Percentiles rank a stretch among this genome's conserved stretches.
Evolutionary conservation across 495 filamentous ascomycete genomes (phyloP).

Genomic region (Penicillium flavigenum): DNA sequence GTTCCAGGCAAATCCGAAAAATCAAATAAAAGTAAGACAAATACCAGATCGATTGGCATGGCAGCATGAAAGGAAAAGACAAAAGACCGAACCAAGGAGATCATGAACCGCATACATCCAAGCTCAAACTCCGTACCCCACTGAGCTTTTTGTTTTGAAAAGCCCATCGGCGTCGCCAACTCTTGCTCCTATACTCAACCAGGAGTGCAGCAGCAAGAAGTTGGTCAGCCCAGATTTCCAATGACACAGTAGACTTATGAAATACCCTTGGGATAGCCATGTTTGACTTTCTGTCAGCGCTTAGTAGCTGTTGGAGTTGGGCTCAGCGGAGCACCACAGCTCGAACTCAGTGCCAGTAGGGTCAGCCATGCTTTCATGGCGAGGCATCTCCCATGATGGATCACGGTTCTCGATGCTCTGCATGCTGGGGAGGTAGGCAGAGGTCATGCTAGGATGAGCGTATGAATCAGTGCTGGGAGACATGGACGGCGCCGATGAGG

Average conservation of each 20-base stretch:
- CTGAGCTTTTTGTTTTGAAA: conserved; percentile 13
- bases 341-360: conserved; percentile 10
- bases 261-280: conserved; percentile 1
- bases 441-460: not conserved
- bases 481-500: conserved; percentile 2
- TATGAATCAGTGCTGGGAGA: conserved; percentile 15
- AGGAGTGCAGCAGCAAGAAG: conserved; percentile 3
- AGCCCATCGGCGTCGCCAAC: conserved; percentile 17
- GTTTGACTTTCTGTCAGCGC: not conserved
- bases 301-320: not conserved
- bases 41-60: not conserved
- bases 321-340: conserved; percentile 9
- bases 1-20: not conserved
- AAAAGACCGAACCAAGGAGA: conserved; percentile 1
- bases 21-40: conserved; percentile 3
- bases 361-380: conserved; percentile 1
- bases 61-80: not conserved
- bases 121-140: conserved; percentile 7
- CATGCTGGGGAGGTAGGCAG: conserved; percentile 9
- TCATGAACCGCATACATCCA: not conserved
- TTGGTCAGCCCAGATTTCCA: conserved; percentile 11
- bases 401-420: conserved; percentile 12
- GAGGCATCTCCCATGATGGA: conserved; percentile 13
- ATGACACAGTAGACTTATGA: not conserved
- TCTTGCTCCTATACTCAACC: conserved; percentile 1